A percentile compares a stretch with the other conserved stretches of the same genome.
These are phyloP conservation scores for Earliella scabrosa DNA, from an alignment of 1,284 basidiomycete species.

Conservation along the genomic window DNA sequence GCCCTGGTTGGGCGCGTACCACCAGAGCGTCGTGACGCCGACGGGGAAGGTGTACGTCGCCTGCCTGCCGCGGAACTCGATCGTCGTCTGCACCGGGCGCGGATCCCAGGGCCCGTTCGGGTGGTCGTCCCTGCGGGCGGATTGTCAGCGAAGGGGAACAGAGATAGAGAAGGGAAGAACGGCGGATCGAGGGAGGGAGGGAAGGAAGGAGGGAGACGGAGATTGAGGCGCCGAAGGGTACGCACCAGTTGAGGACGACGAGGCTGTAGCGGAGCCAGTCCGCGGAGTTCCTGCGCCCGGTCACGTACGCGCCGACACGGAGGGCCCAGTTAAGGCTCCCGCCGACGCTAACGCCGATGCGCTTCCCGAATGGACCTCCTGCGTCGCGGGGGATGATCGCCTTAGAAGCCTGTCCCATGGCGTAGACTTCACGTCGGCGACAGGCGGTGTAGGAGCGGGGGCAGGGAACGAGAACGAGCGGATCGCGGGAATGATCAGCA, in stretches of 20 bases:
- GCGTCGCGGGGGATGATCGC: conserved; percentile 70
- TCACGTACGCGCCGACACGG: conserved; percentile 66
- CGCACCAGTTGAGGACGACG: conserved; percentile 65
- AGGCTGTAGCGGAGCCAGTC: conserved; percentile 71
- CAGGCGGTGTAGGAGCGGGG: too few species aligned
- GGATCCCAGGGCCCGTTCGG: conserved; percentile 61
- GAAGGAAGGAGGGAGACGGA: neutral
- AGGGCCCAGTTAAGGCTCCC: conserved; percentile 64
- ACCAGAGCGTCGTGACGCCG: conserved; percentile 55
- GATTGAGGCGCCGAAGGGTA: conserved; percentile 8
- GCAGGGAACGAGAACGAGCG: conserved; percentile 2
- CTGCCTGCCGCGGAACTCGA: conserved; percentile 67
- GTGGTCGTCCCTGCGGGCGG: conserved; percentile 51
- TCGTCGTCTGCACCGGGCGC: conserved; percentile 62
- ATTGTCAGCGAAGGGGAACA: neutral
- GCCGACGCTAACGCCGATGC: conserved; percentile 64
- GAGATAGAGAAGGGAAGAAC: neutral
- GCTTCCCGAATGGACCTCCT: conserved; percentile 69
- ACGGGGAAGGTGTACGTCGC: conserved; percentile 72
- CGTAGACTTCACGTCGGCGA: conserved; percentile 52
- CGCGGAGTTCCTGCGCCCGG: conserved; percentile 51
- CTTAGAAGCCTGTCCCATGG: conserved; percentile 76
- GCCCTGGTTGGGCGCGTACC: conserved; percentile 41
- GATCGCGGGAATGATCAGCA: too few species aligned
- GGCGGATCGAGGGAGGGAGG: neutral